Percentiles rank a stretch among this genome's conserved stretches.
phyloP scores from a whole-genome alignment of 2,329 filamentous ascomycete genomes.

The Domatiomyces globalis region DNA sequence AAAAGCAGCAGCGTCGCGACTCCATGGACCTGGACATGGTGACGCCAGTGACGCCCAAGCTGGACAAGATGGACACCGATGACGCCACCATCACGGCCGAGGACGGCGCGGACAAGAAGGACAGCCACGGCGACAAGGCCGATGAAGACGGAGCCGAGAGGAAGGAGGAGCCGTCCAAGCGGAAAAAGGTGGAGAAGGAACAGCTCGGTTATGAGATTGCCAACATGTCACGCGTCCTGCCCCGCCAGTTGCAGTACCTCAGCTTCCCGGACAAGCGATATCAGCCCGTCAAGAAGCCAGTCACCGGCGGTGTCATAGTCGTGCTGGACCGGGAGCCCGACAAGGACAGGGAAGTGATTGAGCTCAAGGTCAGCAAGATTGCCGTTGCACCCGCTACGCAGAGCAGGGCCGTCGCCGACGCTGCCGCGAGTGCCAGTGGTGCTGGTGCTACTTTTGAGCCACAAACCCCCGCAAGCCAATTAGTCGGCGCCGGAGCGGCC shows the following conservation, averaged over 20 bases:
- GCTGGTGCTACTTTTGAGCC: slow-evolving; percentile 19
- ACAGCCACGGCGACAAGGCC: slow-evolving; percentile 42
- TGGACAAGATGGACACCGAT: slow-evolving; percentile 66
- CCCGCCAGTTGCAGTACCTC: slow-evolving; percentile 86
- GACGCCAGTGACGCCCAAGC: slow-evolving; percentile 59
- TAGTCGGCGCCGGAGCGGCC: slow-evolving; percentile 37
- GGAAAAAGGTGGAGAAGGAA: slow-evolving; percentile 90
- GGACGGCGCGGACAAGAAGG: slow-evolving; percentile 44
- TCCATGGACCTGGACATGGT: slow-evolving; percentile 83
- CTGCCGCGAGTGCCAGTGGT: slow-evolving; percentile 1
- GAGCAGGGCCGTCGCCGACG: slow-evolving; percentile 12
- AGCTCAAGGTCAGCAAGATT: slow-evolving; percentile 79
- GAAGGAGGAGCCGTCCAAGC: slow-evolving; percentile 43
- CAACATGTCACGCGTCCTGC: slow-evolving; percentile 92
- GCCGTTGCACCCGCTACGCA: slow-evolving; percentile 24
- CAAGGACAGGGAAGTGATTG: slow-evolving; percentile 66
- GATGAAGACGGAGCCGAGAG: slow-evolving; percentile 47
- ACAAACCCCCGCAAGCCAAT: slow-evolving; percentile 18
- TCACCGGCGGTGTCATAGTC: slow-evolving; percentile 86
- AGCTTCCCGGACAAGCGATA: slow-evolving; percentile 84
- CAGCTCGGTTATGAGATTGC: slow-evolving; percentile 92
- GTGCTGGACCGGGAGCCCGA: slow-evolving; percentile 69
- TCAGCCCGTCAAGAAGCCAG: slow-evolving; percentile 84
- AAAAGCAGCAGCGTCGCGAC: slow-evolving; percentile 73
- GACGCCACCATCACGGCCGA: slow-evolving; percentile 36